These are phyloP conservation scores for Fraxinus nigra DNA, from an alignment of 305 asterid species.

Conservation along the genomic window DNA sequence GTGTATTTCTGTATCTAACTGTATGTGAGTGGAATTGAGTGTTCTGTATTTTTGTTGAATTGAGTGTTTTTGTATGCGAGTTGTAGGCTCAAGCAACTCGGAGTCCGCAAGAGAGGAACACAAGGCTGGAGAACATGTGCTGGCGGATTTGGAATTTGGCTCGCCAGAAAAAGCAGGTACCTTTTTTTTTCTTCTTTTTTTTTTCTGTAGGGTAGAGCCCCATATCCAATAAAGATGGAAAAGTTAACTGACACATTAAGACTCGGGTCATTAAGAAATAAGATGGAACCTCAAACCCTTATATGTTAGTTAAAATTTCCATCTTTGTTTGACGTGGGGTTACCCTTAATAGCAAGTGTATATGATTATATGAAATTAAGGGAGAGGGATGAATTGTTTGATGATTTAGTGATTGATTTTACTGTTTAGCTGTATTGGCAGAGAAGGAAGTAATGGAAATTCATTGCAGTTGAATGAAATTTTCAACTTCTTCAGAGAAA, in stretches of 20 bases:
- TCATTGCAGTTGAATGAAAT: not conserved
- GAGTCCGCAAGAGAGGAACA: constrained; percentile 95
- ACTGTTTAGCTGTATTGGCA: not conserved
- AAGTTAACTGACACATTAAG: not conserved
- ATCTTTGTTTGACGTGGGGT: not conserved
- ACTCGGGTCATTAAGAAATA: not conserved
- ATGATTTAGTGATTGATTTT: not conserved
- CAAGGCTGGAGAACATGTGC: constrained; percentile 91
- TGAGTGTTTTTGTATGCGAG: constrained; percentile 5
- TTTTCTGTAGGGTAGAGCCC: not conserved
- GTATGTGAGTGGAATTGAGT: not conserved
- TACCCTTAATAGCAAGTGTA: not conserved
- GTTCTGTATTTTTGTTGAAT: not conserved
- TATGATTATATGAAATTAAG: not conserved
- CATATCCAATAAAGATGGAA: not conserved
- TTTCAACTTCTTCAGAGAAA: not conserved
- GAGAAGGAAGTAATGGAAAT: not conserved
- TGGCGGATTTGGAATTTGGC: constrained; percentile 99
- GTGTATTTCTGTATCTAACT: not conserved
- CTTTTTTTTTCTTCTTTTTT: not conserved
- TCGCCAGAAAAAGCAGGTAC: constrained; percentile 85
- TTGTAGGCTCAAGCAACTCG: constrained; percentile 74
- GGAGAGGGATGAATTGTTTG: constrained; percentile 2
- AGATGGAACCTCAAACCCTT: not conserved
- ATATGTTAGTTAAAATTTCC: not conserved